Percentiles rank a stretch among this genome's conserved stretches.
Conservation (phyloP, 768 basidiomycete genomes). For the Tulasnella calospora region DNA sequence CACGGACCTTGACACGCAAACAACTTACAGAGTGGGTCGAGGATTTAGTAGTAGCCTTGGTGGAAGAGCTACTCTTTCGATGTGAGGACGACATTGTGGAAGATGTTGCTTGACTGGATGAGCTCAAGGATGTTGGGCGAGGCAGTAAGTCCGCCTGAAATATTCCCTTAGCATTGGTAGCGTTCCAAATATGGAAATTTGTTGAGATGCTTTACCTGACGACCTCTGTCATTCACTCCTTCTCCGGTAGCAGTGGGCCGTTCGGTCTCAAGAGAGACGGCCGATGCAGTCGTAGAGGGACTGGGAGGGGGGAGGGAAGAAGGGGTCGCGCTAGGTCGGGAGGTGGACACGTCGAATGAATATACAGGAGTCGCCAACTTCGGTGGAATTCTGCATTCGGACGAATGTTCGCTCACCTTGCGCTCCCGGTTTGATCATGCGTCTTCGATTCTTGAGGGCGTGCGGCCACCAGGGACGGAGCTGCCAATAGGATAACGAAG, state of each 20-base stretch:
- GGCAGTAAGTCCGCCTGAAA: background rate
- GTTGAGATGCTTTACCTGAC: background rate
- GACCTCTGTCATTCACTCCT: constrained; percentile 9
- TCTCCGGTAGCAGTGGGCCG: background rate
- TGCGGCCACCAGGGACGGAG: background rate
- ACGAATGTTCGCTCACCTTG: constrained; percentile 5
- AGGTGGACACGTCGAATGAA: background rate
- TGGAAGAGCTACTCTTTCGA: background rate
- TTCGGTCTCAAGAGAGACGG: background rate
- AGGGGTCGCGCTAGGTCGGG: background rate
- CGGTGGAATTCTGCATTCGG: constrained; percentile 7
- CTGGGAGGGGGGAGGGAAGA: background rate
- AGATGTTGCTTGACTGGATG: background rate
- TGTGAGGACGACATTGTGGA: background rate
- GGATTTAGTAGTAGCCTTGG: background rate
- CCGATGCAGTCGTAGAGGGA: background rate
- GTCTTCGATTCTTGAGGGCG: background rate
- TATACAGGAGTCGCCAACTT: background rate
- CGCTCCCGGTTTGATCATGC: background rate
- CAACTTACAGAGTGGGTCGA: background rate
- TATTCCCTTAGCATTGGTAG: background rate
- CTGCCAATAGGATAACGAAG: constrained; percentile 5
- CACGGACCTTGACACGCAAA: background rate
- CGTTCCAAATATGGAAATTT: background rate
- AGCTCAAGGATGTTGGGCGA: background rate